A percentile compares a stretch with the other conserved stretches of the same genome.
phyloP scores from a whole-genome alignment of 352 stramenopile genomes.

The Globisporangium orthogonon region DNA sequence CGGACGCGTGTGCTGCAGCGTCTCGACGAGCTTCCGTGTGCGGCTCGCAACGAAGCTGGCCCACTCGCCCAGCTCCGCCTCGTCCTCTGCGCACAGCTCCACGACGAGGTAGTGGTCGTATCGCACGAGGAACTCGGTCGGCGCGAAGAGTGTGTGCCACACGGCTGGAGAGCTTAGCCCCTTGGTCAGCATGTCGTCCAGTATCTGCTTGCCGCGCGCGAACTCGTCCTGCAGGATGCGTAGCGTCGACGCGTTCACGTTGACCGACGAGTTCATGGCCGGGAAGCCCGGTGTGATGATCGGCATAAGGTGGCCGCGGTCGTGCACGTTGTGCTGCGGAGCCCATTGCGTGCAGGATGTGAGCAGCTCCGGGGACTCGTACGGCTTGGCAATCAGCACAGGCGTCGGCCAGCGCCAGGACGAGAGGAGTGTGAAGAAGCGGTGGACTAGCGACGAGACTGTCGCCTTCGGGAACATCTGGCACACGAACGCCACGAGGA shows the following conservation, averaged over 20 bases:
- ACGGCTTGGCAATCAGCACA: constrained; percentile 69
- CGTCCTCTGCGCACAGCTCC: constrained; percentile 43
- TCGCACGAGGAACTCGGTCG: constrained; percentile 71
- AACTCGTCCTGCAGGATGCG: constrained; percentile 74
- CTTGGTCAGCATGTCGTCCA: constrained; percentile 61
- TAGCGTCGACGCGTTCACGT: constrained; percentile 76
- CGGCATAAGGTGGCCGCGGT: constrained; percentile 79
- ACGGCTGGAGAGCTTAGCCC: constrained; percentile 60
- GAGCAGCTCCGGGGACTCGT: constrained; percentile 25
- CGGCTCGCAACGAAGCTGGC: constrained; percentile 74
- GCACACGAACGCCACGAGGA: constrained; percentile 81
- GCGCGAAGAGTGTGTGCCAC: constrained; percentile 71
- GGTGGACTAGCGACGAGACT: constrained; percentile 62
- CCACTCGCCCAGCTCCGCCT: constrained; percentile 60
- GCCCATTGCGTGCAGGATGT: constrained; percentile 54
- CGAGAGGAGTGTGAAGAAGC: constrained; percentile 74
- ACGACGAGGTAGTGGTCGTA: constrained; percentile 82
- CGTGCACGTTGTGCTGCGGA: constrained; percentile 64
- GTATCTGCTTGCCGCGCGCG: constrained; percentile 57
- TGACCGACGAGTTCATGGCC: constrained; percentile 77
- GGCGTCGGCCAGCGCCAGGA: constrained; percentile 81
- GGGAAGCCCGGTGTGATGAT: constrained; percentile 85
- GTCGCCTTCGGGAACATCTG: constrained; percentile 83
- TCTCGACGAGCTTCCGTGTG: constrained; percentile 81
- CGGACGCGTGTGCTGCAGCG: constrained; percentile 56